Evolutionary conservation across 1,284 basidiomycete species (phyloP).

Genomic region (Puccinia horiana): DNA sequence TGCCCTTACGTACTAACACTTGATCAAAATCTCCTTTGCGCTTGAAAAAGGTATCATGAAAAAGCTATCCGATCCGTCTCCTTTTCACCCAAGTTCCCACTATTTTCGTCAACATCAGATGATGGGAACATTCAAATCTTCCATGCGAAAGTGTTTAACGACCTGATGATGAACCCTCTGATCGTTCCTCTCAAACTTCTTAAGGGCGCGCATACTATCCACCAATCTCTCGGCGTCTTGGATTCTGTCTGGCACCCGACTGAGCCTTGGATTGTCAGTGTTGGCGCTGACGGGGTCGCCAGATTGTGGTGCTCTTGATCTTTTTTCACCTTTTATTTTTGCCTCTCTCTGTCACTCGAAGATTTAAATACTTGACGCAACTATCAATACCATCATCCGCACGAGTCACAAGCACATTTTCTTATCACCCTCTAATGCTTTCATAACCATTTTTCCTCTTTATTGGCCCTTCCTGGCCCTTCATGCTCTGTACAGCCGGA

Average conservation of each 20-base stretch:
- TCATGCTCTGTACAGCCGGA: too few relatives aligned
- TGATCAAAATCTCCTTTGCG: neutral
- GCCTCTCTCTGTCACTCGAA: neutral
- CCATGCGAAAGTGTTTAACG: constrained; percentile 89
- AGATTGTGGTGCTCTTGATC: constrained; percentile 68
- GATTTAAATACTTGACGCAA: neutral
- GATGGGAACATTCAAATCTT: constrained; percentile 96
- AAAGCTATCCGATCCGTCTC: constrained; percentile 86
- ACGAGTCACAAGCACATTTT: neutral
- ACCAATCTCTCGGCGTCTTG: constrained; percentile 84
- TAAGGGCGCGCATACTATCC: constrained; percentile 74
- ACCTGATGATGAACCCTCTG: constrained; percentile 90
- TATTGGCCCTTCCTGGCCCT: too few relatives aligned
- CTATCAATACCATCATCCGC: neutral
- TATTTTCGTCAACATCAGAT: constrained; percentile 93
- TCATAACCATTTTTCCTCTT: too few relatives aligned
- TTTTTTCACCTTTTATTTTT: neutral
- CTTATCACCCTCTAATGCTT: too few relatives aligned
- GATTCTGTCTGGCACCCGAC: constrained; percentile 80
- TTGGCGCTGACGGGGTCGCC: constrained; percentile 87
- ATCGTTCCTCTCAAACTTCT: constrained; percentile 97
- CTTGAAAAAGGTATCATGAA: constrained; percentile 74
- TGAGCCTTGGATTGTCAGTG: constrained; percentile 90
- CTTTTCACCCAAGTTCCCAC: constrained; percentile 90
- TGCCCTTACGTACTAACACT: neutral